Conservation (phyloP, 2,329 filamentous ascomycete species). For the Trichoderma koningiopsis region DNA sequence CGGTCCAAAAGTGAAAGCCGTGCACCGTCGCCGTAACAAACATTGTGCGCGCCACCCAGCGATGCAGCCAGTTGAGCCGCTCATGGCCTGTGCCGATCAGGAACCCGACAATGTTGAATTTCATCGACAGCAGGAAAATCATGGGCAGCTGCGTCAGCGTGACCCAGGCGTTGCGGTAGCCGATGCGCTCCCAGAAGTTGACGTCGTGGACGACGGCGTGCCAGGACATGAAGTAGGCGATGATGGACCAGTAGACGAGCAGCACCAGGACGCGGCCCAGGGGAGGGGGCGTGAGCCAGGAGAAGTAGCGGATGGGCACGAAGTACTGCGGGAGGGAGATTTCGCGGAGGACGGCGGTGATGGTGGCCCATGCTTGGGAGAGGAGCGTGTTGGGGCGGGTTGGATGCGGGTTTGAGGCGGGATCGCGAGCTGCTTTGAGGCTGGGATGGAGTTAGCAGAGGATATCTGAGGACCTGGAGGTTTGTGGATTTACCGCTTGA, state of each 20-base stretch:
- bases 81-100: conserved; percentile 67
- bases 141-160: conserved; percentile 65
- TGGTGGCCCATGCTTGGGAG: conserved; percentile 58
- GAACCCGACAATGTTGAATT: conserved; percentile 60
- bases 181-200: conserved; percentile 65
- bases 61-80: conserved; percentile 71
- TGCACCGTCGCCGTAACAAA: conserved; percentile 69
- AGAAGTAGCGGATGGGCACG: conserved; percentile 48
- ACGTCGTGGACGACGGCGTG: conserved; percentile 53
- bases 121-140: conserved; percentile 63
- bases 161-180: conserved; percentile 69
- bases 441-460: conserved; percentile 37
- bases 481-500: conserved; percentile 43
- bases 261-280: conserved; percentile 58
- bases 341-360: conserved; percentile 60
- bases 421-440: conserved; percentile 48
- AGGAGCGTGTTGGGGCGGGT: conserved; percentile 53
- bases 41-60: conserved; percentile 71
- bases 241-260: conserved; percentile 59
- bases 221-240: conserved; percentile 59
- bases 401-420: conserved; percentile 48
- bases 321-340: conserved; percentile 58
- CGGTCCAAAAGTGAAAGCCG: conserved; percentile 67
- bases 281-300: conserved; percentile 61
- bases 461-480: not conserved